Base-by-base conservation (phyloP, 1,284 basidiomycete genomes). In the Dichomitus squalens region DNA sequence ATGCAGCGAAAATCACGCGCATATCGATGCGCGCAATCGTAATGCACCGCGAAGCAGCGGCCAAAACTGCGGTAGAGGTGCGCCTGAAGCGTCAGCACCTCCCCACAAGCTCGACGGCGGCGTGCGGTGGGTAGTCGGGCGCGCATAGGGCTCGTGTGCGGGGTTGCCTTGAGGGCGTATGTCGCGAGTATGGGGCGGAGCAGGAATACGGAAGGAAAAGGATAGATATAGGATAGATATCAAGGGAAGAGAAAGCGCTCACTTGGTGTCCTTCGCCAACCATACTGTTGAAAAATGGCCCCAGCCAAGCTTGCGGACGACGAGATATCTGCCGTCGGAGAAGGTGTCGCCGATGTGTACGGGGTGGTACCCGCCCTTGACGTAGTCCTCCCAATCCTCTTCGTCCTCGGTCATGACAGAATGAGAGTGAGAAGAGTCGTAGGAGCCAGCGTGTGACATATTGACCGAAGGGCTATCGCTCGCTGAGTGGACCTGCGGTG, bases 221-320 rank as follows among this genome's bases (percentile, higher is more conserved):
- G 36, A 49, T n/a, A 36, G 44, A 29, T 27, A 44, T 38, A 36
- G 31, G 25, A n/a, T n/a, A n/a, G 47, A 48, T 48, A 31, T 27
- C 41, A 57, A 55, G 59, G 55, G 59, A 56, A 18, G 23, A 53
- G 36, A 57, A 41, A 49, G 51, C 46, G 63, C 87, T 70, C 73
- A 95, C 94, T 87, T 90, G 72, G 81, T 82, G 72, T 96, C 94
- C 68, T 86, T 87, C 29, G 93, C 93, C 0, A 96, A 81, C 94
- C 94, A 96, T 9, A 96, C 94, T 1, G 94, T 95, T 1, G 90
- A 93, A 75, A 99, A 99, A 75, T 99, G 97, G 41, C 97, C 96
- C 90, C 96, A 99, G 33, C 96, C 97, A 12, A 99, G 87, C 75
- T 99, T 99, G 62, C 96, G 80, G 56, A 98, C 95, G 67, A 98